Percentiles rank a stretch among this genome's conserved stretches.
Evolutionary conservation across 129 eudicot genomes (phyloP).

Genomic region (Tagetes erecta): DNA sequence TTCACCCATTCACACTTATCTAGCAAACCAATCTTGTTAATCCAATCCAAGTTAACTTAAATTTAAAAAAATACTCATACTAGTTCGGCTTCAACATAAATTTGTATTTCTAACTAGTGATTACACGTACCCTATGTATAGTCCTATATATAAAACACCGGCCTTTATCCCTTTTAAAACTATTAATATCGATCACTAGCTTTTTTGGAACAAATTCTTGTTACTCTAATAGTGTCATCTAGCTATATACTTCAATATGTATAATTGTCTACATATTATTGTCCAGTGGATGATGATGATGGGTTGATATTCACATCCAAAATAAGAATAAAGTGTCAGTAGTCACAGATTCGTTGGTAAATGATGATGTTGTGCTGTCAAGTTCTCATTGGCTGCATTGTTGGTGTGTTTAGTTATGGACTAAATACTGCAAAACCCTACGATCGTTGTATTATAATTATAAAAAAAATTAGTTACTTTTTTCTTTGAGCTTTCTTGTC

Average conservation of each 20-base stretch:
- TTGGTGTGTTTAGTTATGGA: slow-evolving; percentile 12
- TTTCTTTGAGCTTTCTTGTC: slow-evolving; percentile 37
- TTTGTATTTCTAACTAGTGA: too few relatives aligned
- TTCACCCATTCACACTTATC: too few relatives aligned
- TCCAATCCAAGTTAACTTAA: too few relatives aligned
- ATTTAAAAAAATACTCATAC: too few relatives aligned
- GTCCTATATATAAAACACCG: too few relatives aligned
- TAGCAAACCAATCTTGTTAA: too few relatives aligned
- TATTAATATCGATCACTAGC: neutral
- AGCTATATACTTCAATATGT: neutral
- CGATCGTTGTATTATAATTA: neutral
- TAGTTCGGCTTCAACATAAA: too few relatives aligned
- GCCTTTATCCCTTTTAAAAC: neutral
- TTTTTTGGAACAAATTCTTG: neutral
- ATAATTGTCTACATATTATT: slow-evolving; percentile 7
- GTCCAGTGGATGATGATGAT: neutral
- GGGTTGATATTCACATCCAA: slow-evolving; percentile 14
- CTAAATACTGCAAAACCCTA: slow-evolving; percentile 22
- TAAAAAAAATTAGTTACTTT: neutral
- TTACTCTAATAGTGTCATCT: neutral
- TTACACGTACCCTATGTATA: too few relatives aligned
- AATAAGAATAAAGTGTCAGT: slow-evolving; percentile 8
- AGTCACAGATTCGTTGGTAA: slow-evolving; percentile 22
- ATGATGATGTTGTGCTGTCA: slow-evolving; percentile 30
- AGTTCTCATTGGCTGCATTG: slow-evolving; percentile 20